A percentile compares a stretch with the other conserved stretches of the same genome.
These are phyloP conservation scores for Narthecium ossifragum DNA, from an alignment of 106 monocot genomes.

Conservation along the genomic window DNA sequence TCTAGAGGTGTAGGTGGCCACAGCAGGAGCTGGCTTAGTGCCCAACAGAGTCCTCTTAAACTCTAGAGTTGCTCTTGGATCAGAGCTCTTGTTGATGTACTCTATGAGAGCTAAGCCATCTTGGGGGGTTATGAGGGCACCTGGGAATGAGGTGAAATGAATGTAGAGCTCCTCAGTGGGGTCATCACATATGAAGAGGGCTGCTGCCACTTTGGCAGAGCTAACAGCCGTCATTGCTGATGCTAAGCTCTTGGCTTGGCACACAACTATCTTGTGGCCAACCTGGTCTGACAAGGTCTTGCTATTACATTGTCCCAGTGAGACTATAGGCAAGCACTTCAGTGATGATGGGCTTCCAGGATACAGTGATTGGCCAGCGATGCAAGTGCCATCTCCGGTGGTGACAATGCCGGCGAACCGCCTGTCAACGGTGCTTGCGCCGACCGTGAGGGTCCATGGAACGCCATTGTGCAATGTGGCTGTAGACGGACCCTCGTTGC, in stretches of 20 bases:
- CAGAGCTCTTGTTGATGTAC: slow-evolving; percentile 8
- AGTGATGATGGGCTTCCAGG: slow-evolving; percentile 5
- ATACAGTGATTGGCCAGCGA: slow-evolving; percentile 47
- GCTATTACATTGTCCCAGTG: slow-evolving; percentile 14
- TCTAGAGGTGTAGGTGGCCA: slow-evolving; percentile 45
- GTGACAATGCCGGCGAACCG: slow-evolving; percentile 24
- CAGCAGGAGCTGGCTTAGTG: slow-evolving; percentile 34
- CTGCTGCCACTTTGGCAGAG: slow-evolving; percentile 19
- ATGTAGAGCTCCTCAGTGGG: not conserved
- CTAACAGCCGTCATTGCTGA: not conserved
- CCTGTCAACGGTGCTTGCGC: slow-evolving; percentile 62
- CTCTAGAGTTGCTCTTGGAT: slow-evolving; percentile 26
- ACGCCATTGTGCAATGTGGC: slow-evolving; percentile 49
- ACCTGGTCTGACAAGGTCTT: not conserved
- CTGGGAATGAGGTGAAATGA: slow-evolving; percentile 27
- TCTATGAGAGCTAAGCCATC: slow-evolving; percentile 3
- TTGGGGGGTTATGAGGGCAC: slow-evolving; percentile 13
- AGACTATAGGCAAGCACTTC: slow-evolving; percentile 1
- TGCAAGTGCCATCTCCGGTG: slow-evolving; percentile 25
- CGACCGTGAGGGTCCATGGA: slow-evolving; percentile 66
- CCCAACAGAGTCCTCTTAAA: slow-evolving; percentile 44
- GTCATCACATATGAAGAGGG: slow-evolving; percentile 5
- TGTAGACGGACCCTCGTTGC: slow-evolving; percentile 44
- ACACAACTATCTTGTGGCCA: slow-evolving; percentile 16
- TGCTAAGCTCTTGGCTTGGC: not conserved